These are phyloP conservation scores for Talaromyces sp. DNA, from an alignment of 2,329 filamentous ascomycete genomes.

Conservation along the genomic window DNA sequence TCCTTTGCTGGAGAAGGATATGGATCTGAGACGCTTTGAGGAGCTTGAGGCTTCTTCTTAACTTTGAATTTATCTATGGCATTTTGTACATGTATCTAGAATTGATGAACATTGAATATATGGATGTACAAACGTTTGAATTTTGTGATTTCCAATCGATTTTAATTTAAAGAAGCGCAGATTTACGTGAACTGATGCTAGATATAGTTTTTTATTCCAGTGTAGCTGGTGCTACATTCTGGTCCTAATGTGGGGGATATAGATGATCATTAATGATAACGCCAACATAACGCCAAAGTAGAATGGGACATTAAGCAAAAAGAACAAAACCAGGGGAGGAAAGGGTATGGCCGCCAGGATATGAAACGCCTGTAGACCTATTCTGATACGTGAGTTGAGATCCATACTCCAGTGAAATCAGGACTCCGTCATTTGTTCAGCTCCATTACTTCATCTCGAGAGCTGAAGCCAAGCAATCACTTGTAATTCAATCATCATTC, in stretches of 20 bases:
- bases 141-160: not conserved
- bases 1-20: conserved; percentile 67
- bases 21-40: conserved; percentile 70
- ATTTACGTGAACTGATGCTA: too few relatives aligned
- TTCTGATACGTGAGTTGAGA: too few relatives aligned
- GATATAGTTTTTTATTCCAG: not conserved
- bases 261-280: too few relatives aligned
- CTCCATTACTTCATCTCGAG: not conserved
- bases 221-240: not conserved
- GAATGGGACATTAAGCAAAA: too few relatives aligned
- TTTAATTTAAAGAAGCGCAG: not conserved
- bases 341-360: too few relatives aligned
- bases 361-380: too few relatives aligned
- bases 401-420: too few relatives aligned
- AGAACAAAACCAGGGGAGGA: too few relatives aligned
- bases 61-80: not conserved
- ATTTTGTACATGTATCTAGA: not conserved
- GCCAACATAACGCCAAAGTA: too few relatives aligned
- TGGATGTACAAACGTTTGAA: not conserved
- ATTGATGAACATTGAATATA: not conserved
- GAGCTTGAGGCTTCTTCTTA: conserved; percentile 51
- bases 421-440: too few relatives aligned
- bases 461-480: not conserved
- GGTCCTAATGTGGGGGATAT: too few relatives aligned
- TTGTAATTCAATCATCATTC: conserved; percentile 13